phyloP scores from a whole-genome alignment of 441 rosid species.

The Gossypium davidsonii region DNA sequence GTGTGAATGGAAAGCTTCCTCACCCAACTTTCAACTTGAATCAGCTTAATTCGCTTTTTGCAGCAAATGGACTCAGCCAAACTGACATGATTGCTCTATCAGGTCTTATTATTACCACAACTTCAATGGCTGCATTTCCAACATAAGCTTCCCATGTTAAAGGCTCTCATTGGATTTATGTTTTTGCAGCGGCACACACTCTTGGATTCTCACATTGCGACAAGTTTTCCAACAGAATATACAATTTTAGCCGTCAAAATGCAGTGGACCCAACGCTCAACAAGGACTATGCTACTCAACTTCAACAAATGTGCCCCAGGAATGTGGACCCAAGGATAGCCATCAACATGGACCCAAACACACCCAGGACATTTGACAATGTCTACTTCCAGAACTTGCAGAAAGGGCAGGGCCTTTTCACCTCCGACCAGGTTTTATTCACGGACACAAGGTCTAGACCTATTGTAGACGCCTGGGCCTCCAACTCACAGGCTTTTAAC shows the following conservation, averaged over 20 bases:
- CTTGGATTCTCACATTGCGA: slow-evolving; percentile 81
- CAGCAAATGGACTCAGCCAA: slow-evolving; percentile 55
- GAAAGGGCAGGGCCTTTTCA: slow-evolving; percentile 67
- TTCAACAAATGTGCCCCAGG: slow-evolving; percentile 55
- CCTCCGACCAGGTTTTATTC: slow-evolving; percentile 77
- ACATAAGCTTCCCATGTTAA: neutral
- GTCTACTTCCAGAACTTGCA: slow-evolving; percentile 60
- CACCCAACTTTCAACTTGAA: slow-evolving; percentile 48
- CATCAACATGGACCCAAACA: slow-evolving; percentile 77
- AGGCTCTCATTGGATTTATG: neutral
- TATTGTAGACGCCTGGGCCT: slow-evolving; percentile 59
- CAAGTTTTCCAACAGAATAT: slow-evolving; percentile 52
- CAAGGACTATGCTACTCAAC: slow-evolving; percentile 44
- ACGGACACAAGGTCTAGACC: slow-evolving; percentile 53
- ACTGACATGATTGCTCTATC: slow-evolving; percentile 93
- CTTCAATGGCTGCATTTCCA: neutral
- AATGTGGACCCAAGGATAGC: slow-evolving; percentile 65
- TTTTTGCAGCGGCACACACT: slow-evolving; percentile 65
- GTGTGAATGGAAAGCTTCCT: slow-evolving; percentile 64
- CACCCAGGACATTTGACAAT: slow-evolving; percentile 70
- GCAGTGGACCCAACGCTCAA: slow-evolving; percentile 64
- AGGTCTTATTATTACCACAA: slow-evolving; percentile 28
- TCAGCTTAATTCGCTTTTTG: slow-evolving; percentile 57
- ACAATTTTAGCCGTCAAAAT: slow-evolving; percentile 44
- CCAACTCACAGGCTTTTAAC: slow-evolving; percentile 34